Conservation (phyloP, 345 rosid species). For the Gossypium thurberi region DNA sequence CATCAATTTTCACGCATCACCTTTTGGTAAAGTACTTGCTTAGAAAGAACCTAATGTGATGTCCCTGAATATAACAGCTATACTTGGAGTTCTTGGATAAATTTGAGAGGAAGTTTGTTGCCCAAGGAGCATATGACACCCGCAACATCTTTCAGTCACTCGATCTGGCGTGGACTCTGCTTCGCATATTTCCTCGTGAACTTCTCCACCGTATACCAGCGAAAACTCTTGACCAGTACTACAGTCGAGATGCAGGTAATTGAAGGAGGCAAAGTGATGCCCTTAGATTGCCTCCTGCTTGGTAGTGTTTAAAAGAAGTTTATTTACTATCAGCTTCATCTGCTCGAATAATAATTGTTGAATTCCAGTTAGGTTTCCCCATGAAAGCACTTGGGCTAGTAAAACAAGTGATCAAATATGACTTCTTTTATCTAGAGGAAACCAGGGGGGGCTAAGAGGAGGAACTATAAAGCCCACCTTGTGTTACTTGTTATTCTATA, state of each 20-base stretch:
- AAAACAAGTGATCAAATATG: neutral
- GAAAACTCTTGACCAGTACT: slow-evolving; percentile 78
- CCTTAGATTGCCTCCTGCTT: neutral
- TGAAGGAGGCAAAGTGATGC: slow-evolving; percentile 14
- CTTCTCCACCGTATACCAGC: slow-evolving; percentile 98
- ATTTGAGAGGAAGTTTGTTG: slow-evolving; percentile 87
- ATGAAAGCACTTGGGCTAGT: slow-evolving; percentile 4
- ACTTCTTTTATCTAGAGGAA: neutral
- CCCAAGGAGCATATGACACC: slow-evolving; percentile 95
- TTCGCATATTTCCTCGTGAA: slow-evolving; percentile 97
- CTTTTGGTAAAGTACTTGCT: neutral
- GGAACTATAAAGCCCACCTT: neutral
- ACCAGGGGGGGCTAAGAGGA: neutral
- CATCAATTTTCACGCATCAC: slow-evolving; percentile 1
- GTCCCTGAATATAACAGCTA: slow-evolving; percentile 45
- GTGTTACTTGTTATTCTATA: neutral
- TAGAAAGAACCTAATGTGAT: slow-evolving; percentile 11
- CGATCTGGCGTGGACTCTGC: slow-evolving; percentile 92
- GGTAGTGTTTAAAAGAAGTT: neutral
- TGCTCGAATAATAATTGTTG: neutral
- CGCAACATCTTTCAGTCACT: slow-evolving; percentile 91
- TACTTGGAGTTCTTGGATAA: slow-evolving; percentile 91
- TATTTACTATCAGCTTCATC: neutral
- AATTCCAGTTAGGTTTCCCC: slow-evolving; percentile 1
- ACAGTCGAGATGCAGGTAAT: slow-evolving; percentile 64